Evolutionary conservation across 2,329 filamentous ascomycete species (phyloP).

Genomic region (Fonsecaea erecta): DNA sequence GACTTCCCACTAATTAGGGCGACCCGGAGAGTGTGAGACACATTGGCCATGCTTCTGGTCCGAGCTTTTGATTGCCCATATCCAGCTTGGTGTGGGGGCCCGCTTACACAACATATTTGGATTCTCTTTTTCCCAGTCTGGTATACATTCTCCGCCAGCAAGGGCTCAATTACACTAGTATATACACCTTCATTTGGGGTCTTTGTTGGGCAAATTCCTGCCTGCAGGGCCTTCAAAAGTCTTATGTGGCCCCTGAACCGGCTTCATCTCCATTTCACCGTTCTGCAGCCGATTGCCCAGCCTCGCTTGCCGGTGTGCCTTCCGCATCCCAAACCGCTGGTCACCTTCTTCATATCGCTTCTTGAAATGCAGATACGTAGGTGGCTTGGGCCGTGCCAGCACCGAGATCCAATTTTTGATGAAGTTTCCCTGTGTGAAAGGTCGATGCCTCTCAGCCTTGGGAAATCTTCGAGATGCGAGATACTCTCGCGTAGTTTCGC

Average conservation of each 20-base stretch:
- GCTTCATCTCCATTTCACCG: constrained; percentile 73
- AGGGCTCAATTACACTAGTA: constrained; percentile 15
- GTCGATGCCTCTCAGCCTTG: constrained; percentile 86
- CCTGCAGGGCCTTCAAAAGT: constrained; percentile 37
- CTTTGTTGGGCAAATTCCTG: constrained; percentile 27
- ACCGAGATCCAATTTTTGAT: constrained; percentile 81
- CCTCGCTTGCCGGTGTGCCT: constrained; percentile 56
- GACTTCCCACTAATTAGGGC: neutral
- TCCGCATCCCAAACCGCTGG: constrained; percentile 73
- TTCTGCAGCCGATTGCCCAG: constrained; percentile 58
- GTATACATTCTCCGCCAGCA: constrained; percentile 5
- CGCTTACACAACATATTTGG: neutral
- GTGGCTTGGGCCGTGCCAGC: constrained; percentile 79
- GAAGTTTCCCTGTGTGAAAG: constrained; percentile 79
- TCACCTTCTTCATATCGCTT: constrained; percentile 75
- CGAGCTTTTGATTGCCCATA: neutral
- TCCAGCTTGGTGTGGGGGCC: neutral
- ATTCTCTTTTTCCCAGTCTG: neutral
- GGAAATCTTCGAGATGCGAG: constrained; percentile 94
- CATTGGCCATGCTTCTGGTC: neutral
- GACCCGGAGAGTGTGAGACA: neutral
- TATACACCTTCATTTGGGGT: constrained; percentile 28
- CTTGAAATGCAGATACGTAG: constrained; percentile 90
- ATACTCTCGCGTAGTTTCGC: constrained; percentile 95
- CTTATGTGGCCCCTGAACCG: constrained; percentile 52